These are phyloP conservation scores for Microstroma glucosiphilum DNA, from an alignment of 1,284 basidiomycete species.

Conservation along the genomic window DNA sequence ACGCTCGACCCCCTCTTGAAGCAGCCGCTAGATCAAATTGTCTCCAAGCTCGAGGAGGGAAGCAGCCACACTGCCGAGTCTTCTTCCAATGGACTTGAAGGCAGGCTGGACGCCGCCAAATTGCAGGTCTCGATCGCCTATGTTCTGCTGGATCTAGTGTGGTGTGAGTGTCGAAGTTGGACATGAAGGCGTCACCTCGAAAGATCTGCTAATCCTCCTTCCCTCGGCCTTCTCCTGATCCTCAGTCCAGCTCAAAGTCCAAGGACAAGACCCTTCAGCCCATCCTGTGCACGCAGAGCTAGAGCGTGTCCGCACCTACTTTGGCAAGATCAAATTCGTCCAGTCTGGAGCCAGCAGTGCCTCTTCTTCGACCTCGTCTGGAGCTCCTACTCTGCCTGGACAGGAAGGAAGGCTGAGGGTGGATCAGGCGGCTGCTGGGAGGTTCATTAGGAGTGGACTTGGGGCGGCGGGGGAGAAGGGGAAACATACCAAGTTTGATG, in stretches of 20 bases:
- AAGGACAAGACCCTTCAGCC: conserved; percentile 26
- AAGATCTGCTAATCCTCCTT: too few species aligned
- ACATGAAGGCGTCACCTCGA: too few species aligned
- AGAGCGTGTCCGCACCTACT: conserved; percentile 36
- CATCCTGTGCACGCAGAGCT: conserved; percentile 35
- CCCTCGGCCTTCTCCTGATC: too few species aligned
- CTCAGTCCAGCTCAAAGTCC: conserved; percentile 27
- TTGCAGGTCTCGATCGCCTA: conserved; percentile 33
- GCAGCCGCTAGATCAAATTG: neutral
- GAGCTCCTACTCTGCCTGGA: neutral
- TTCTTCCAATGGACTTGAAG: neutral
- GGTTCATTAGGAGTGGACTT: neutral
- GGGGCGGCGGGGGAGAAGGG: neutral
- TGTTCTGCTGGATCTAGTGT: conserved; percentile 35
- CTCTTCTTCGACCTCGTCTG: neutral
- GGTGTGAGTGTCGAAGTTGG: conserved; percentile 12
- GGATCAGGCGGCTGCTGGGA: neutral
- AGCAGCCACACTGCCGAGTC: neutral
- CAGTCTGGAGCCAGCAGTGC: conserved; percentile 14
- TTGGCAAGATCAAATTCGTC: conserved; percentile 30
- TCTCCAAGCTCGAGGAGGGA: neutral
- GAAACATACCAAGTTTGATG: conserved; percentile 3
- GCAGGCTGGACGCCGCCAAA: conserved; percentile 27
- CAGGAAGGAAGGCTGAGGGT: neutral
- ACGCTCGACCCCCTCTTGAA: neutral